Conservation (phyloP, 1,284 basidiomycete genomes). For the Pseudozyma sp. region DNA sequence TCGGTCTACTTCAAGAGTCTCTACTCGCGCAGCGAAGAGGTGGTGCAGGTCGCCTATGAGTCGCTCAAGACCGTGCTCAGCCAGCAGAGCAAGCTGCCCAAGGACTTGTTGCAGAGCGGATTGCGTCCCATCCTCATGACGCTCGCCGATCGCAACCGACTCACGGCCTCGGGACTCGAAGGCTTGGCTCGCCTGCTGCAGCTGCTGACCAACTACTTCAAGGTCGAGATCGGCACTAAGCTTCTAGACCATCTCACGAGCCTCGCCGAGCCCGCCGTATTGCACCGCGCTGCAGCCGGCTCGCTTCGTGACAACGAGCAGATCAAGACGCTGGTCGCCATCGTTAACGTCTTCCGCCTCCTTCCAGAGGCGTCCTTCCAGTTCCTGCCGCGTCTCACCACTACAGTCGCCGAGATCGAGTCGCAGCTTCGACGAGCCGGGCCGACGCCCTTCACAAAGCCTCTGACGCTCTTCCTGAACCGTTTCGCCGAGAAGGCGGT, state of each 20-base stretch:
- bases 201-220: constrained; percentile 98
- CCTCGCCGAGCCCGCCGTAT: constrained; percentile 59
- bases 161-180: constrained; percentile 91
- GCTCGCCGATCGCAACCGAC: constrained; percentile 91
- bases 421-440: constrained; percentile 88
- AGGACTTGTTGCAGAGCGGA: constrained; percentile 93
- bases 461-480: constrained; percentile 89
- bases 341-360: constrained; percentile 97
- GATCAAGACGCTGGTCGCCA: constrained; percentile 89
- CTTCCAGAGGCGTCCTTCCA: constrained; percentile 86
- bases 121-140: constrained; percentile 97
- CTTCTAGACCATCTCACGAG: constrained; percentile 82
- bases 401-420: constrained; percentile 92
- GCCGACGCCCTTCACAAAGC: constrained; percentile 91
- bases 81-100: constrained; percentile 91
- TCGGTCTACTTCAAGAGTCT: constrained; percentile 98
- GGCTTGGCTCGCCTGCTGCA: constrained; percentile 95
- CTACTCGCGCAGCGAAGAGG: constrained; percentile 90
- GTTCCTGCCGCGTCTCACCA: constrained; percentile 88
- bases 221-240: constrained; percentile 98
- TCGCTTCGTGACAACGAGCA: constrained; percentile 81
- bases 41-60: constrained; percentile 95
- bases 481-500: constrained; percentile 87
- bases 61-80: constrained; percentile 86
- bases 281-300: constrained; percentile 61